Evolutionary conservation across 148 eudicot genomes (phyloP), one percentile per base, ranked within the genome.

Genomic region (Fagopyrum homotropicum): DNA sequence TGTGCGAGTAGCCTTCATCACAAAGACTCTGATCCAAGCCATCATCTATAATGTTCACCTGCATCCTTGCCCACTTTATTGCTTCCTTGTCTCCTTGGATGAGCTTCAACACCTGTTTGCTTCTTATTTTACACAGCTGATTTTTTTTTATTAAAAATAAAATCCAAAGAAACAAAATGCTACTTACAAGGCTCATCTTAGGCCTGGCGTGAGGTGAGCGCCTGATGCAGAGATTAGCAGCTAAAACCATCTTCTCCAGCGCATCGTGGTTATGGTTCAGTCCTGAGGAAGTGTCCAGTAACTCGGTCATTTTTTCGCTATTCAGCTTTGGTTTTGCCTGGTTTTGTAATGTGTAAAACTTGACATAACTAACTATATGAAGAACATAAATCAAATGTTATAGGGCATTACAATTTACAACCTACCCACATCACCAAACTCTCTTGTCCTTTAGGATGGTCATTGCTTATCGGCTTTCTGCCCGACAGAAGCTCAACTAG

Each of bases 361-460:
- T 12, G 52, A 71, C 0, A 45, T 73, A 2, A 35, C 11, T 6
- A 4, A 35, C 40, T 35, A 35, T n/a, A 1, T 35, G 5, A 43
- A n/a, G 7, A 7, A 56, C 12, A 57, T 6, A 19, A 19, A n/a
- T 75, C 11, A 43, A 2, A 71, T n/a, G 19, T 47, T 47, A 9
- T 45, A 66, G 55, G 40, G 40, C 40, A 35, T 35, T 35, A 35
- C 40, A 35, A 35, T 35, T 35, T 1, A 35, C 40, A 35, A 81
- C 97, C 61, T 82, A 95, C 99, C 99, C 99, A 95, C 89, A 90
- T 84, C 74, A 95, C 93, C 77, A 95, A 81, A 86, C 99, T 95
- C 82, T 90, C 89, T 76, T 90, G 86, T 69, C 94, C 97, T 77
- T 92, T 92, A 52, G 92, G 91, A 29, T 73, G 83, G 76, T 84